Base-by-base conservation (phyloP, 768 basidiomycete genomes). In the Podaxis sp. region DNA sequence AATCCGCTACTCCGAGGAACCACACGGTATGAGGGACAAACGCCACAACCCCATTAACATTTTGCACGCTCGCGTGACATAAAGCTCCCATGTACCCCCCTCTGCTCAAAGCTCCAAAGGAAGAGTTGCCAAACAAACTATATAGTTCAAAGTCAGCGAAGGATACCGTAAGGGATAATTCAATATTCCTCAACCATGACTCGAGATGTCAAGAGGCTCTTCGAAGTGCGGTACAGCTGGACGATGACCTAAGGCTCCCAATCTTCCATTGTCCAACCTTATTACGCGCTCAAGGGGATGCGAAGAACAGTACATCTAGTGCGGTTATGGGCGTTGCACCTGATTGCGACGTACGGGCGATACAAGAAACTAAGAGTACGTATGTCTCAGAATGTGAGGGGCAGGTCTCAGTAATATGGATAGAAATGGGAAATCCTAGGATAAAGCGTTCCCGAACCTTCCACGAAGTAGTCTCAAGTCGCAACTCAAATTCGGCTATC, bases 81-180 rank as follows among this genome's bases (percentile, higher is more conserved):
- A 9, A 33, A 40, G 57, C 36, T 59, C 57, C 37, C 57, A 43
- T 33, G 12, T 13, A 33, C 38, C 11, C 12, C 12, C 38, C 40
- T 29, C 47, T 36, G 38, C 13, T 25, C 41, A 46, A 24, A 1
- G 51, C 25, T n/a, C 15, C 38, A 19, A 40, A 37, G 7, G 25
- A 24, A 3, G 25, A 17, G 41, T 25, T 51, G 59, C 53, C 59
- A 15, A 12, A 43, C 33, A 60, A 41, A 15, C 46, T 60, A 40
- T 53, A 54, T 19, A 33, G 51, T 60, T 60, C 40, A 53, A 60
- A 52, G 29, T 38, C 59, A 60, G 59, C 51, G 51, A 60, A 43
- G 22, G 40, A 15, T 55, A 50, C 49, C 24, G 22, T 24, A 50
- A 50, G 25, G 49, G 49, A 11, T 24, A 11, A 19, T 27, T 25